These are phyloP conservation scores for Trichosporon sp. DNA, from an alignment of 1,284 basidiomycete species.

Conservation along the genomic window DNA sequence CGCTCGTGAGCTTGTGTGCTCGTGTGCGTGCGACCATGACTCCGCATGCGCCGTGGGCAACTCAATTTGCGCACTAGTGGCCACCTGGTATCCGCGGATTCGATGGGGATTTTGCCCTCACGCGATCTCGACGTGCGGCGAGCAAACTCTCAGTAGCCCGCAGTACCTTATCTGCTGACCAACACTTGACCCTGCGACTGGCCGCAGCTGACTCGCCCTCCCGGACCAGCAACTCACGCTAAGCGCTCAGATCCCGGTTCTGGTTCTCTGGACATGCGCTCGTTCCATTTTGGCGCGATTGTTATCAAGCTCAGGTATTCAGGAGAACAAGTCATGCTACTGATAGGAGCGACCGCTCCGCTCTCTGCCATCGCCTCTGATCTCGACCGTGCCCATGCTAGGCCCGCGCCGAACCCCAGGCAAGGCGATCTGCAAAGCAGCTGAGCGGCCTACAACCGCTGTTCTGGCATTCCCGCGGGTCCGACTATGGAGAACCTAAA, in stretches of 20 bases:
- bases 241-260: background rate
- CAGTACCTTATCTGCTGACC: conserved; percentile 1
- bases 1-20: background rate
- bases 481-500: background rate
- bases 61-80: background rate
- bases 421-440: too few species aligned
- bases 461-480: background rate
- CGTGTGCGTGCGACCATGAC: too few species aligned
- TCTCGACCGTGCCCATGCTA: too few species aligned
- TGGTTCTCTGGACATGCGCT: background rate
- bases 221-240: background rate
- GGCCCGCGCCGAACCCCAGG: background rate
- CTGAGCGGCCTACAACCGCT: too few species aligned
- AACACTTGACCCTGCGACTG: background rate
- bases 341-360: background rate
- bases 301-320: background rate
- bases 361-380: too few species aligned
- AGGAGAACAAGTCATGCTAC: background rate
- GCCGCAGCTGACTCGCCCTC: background rate
- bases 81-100: background rate
- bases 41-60: background rate
- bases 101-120: too few species aligned
- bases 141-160: background rate
- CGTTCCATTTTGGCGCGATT: background rate
- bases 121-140: background rate